Conservation (phyloP, 2,329 filamentous ascomycete species). For the Fusarium luffae region DNA sequence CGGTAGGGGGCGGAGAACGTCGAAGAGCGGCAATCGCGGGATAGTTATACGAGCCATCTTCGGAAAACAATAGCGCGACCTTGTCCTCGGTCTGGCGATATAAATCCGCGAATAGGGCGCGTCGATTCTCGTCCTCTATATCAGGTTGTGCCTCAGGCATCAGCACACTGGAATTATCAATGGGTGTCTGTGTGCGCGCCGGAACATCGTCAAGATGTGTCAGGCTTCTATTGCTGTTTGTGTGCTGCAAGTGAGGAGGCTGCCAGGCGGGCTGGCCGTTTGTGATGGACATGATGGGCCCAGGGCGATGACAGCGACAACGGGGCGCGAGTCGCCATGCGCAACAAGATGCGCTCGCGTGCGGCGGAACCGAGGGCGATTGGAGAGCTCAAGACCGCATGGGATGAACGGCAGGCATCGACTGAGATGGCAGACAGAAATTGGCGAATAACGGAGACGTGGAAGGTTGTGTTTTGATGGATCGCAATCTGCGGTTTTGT, state of each 20-base stretch:
- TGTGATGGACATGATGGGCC: slow-evolving; percentile 72
- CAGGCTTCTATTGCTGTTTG: slow-evolving; percentile 61
- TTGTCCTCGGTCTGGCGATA: slow-evolving; percentile 82
- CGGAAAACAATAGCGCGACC: slow-evolving; percentile 78
- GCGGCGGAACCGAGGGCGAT: slow-evolving; percentile 59
- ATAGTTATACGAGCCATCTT: slow-evolving; percentile 64
- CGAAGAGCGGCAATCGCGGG: slow-evolving; percentile 65
- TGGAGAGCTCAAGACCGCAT: slow-evolving; percentile 62
- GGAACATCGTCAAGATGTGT: slow-evolving; percentile 71
- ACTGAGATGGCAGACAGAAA: slow-evolving; percentile 60
- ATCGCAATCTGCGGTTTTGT: slow-evolving; percentile 60
- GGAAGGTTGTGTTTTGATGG: slow-evolving; percentile 63
- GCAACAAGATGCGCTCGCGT: slow-evolving; percentile 64
- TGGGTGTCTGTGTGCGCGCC: slow-evolving; percentile 62
- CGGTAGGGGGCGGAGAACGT: slow-evolving; percentile 53
- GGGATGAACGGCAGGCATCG: slow-evolving; percentile 61
- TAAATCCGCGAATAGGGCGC: slow-evolving; percentile 79
- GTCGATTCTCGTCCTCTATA: slow-evolving; percentile 75
- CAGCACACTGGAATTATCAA: slow-evolving; percentile 61
- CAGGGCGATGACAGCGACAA: slow-evolving; percentile 61
- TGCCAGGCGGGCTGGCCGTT: slow-evolving; percentile 75
- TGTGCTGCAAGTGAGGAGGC: slow-evolving; percentile 63
- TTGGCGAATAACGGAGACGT: slow-evolving; percentile 55
- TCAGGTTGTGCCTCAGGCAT: slow-evolving; percentile 71
- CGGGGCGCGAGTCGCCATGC: slow-evolving; percentile 66